Conservation (phyloP, 208 protist species). For the Angomonas ambiguus region DNA sequence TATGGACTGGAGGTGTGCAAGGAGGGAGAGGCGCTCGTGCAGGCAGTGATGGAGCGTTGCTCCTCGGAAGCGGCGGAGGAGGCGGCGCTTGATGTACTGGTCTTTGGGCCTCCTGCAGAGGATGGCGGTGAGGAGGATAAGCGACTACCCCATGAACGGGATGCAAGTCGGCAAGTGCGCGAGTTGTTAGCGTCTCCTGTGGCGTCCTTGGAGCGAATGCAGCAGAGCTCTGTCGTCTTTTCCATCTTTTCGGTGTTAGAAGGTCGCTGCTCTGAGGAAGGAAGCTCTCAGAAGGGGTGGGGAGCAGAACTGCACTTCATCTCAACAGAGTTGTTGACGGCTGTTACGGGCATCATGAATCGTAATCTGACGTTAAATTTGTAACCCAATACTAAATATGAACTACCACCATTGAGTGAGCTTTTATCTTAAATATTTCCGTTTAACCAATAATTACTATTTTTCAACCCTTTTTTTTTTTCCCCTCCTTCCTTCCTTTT, state of each 20-base stretch:
- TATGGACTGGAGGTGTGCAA: slow-evolving; percentile 73
- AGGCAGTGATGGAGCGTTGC: slow-evolving; percentile 58
- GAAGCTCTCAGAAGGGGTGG: slow-evolving; percentile 10
- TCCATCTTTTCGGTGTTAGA: slow-evolving; percentile 51
- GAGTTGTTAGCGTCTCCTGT: slow-evolving; percentile 11
- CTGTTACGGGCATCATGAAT: slow-evolving; percentile 36
- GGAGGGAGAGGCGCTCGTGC: slow-evolving; percentile 55
- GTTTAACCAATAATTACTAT: neutral
- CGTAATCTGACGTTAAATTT: slow-evolving; percentile 9
- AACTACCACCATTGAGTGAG: neutral
- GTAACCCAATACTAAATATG: neutral
- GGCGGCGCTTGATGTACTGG: slow-evolving; percentile 56
- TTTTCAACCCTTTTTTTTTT: neutral
- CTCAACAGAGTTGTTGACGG: slow-evolving; percentile 34
- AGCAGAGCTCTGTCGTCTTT: slow-evolving; percentile 16
- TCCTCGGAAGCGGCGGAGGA: slow-evolving; percentile 57
- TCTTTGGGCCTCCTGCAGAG: slow-evolving; percentile 34
- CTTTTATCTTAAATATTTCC: neutral
- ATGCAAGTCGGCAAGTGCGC: slow-evolving; percentile 11
- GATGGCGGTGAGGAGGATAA: slow-evolving; percentile 16
- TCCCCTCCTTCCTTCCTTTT: too few relatives aligned
- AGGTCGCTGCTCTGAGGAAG: slow-evolving; percentile 7
- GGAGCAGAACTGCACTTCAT: slow-evolving; percentile 34
- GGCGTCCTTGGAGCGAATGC: neutral
- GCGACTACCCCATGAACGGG: slow-evolving; percentile 6